phyloP scores from a whole-genome alignment of 495 filamentous ascomycete genomes.

The Xylaria venustula region DNA sequence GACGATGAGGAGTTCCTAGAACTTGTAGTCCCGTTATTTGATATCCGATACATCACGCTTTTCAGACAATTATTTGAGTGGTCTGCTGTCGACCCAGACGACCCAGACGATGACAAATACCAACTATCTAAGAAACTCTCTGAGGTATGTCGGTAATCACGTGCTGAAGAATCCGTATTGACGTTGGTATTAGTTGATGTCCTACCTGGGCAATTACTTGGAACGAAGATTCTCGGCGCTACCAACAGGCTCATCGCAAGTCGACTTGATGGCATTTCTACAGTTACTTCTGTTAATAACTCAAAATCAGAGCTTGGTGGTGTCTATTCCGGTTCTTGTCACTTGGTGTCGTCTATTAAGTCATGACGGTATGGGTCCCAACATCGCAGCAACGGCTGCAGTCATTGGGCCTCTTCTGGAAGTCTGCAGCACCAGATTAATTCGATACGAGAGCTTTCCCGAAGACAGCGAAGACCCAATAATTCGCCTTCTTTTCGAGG shows the following conservation, averaged over 20 bases:
- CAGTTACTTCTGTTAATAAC: slow-evolving; percentile 75
- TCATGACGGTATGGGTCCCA: slow-evolving; percentile 62
- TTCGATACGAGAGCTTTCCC: slow-evolving; percentile 82
- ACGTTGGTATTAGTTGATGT: slow-evolving; percentile 61
- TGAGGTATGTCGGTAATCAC: slow-evolving; percentile 58
- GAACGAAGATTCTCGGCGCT: slow-evolving; percentile 68
- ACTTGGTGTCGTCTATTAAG: slow-evolving; percentile 79
- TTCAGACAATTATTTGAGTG: slow-evolving; percentile 76
- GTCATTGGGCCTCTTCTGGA: slow-evolving; percentile 75
- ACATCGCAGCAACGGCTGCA: slow-evolving; percentile 56
- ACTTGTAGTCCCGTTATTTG: slow-evolving; percentile 77
- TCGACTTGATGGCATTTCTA: slow-evolving; percentile 75
- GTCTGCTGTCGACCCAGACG: slow-evolving; percentile 72
- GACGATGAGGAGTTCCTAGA: slow-evolving; percentile 76
- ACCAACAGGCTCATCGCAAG: slow-evolving; percentile 46
- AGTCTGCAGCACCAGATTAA: slow-evolving; percentile 70
- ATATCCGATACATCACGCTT: slow-evolving; percentile 65
- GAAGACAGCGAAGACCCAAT: slow-evolving; percentile 77
- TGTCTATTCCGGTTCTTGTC: slow-evolving; percentile 90
- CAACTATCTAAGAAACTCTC: slow-evolving; percentile 89
- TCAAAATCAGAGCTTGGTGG: slow-evolving; percentile 80
- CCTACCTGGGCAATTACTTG: slow-evolving; percentile 78
- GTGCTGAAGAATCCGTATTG: slow-evolving; percentile 15
- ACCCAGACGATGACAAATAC: slow-evolving; percentile 89
- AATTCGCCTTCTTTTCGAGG: slow-evolving; percentile 78